phyloP scores from a whole-genome alignment of 192 early-diverging fungal genomes.

The Podila epigama region DNA sequence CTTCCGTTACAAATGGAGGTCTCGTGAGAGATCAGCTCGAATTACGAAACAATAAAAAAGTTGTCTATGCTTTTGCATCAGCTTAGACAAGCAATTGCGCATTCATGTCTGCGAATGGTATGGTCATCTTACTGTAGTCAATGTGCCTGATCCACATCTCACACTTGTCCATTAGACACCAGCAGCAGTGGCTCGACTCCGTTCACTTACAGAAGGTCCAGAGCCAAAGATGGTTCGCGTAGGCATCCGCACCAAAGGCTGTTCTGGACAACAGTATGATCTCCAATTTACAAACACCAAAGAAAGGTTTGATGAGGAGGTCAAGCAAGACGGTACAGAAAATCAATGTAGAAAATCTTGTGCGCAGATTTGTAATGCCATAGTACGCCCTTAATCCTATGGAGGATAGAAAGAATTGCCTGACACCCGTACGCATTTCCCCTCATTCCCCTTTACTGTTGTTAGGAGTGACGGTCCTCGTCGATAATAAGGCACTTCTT shows the following conservation, averaged over 20 bases:
- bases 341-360: neutral
- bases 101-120: too few relatives aligned
- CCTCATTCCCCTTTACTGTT: neutral
- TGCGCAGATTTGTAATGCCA: neutral
- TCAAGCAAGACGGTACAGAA: constrained; percentile 89
- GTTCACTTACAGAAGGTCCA: constrained; percentile 66
- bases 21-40: neutral
- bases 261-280: constrained; percentile 91
- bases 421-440: neutral
- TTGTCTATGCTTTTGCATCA: too few relatives aligned
- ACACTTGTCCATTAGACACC: constrained; percentile 65
- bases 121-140: too few relatives aligned
- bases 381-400: neutral
- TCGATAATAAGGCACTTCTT: constrained; percentile 97
- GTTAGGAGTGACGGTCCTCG: constrained; percentile 91
- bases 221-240: constrained; percentile 77
- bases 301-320: constrained; percentile 90
- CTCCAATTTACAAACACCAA: constrained; percentile 82
- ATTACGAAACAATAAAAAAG: too few relatives aligned
- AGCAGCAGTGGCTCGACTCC: constrained; percentile 76
- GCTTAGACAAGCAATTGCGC: too few relatives aligned
- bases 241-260: constrained; percentile 95
- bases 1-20: too few relatives aligned
- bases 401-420: neutral
- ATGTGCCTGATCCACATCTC: too few relatives aligned